phyloP scores from a whole-genome alignment of 2,329 filamentous ascomycete genomes.

The Alternaria tenuissima region DNA sequence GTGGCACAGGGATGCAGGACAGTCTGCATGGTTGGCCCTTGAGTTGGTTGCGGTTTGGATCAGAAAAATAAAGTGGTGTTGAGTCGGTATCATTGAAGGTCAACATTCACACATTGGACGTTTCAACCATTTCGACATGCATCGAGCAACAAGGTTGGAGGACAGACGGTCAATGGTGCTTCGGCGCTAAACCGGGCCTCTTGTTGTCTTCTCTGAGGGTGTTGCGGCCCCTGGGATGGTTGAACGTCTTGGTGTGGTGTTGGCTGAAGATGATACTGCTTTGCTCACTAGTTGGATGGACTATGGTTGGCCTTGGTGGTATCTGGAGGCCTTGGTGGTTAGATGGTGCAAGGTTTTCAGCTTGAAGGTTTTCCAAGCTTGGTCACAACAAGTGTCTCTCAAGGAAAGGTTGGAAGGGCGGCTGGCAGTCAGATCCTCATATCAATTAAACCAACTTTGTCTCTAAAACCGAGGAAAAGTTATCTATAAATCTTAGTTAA shows the following conservation, averaged over 20 bases:
- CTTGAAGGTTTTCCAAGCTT: not conserved
- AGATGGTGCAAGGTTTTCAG: not conserved
- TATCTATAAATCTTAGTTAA: no score
- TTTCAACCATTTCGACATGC: not conserved
- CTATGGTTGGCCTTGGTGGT: not conserved
- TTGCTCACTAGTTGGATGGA: not conserved
- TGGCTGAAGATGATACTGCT: not conserved
- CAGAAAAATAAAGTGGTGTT: constrained; percentile 9
- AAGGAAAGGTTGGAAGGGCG: not conserved
- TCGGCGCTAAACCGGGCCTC: constrained; percentile 16
- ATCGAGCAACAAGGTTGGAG: constrained; percentile 15
- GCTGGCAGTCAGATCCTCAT: not conserved
- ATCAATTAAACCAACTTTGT: not conserved
- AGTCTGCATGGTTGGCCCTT: constrained; percentile 8
- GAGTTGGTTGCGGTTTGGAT: constrained; percentile 11
- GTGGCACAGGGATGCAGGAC: constrained; percentile 6
- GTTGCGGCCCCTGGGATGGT: constrained; percentile 2
- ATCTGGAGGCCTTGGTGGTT: not conserved
- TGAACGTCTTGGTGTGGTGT: not conserved
- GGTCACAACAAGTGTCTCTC: not conserved
- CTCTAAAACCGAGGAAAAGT: no score
- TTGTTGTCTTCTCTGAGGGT: constrained; percentile 6
- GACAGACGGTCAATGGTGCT: constrained; percentile 17
- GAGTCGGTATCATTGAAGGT: not conserved
- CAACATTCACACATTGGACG: not conserved